Conservation (phyloP, 495 filamentous ascomycete genomes). For the Aspergillus heteromorphus region DNA sequence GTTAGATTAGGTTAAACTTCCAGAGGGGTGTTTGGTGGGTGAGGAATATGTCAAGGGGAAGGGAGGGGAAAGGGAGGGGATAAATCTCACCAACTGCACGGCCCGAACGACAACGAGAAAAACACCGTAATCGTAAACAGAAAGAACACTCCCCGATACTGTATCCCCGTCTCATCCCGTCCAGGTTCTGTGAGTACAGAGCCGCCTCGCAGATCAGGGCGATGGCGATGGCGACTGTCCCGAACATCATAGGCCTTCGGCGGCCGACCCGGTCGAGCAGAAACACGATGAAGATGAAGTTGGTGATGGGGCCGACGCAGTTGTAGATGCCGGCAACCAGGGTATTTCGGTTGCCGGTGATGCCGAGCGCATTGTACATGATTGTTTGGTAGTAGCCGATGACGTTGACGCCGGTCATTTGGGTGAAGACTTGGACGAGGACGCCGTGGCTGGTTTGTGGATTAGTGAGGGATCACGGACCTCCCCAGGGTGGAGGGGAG, state of each 20-base stretch:
- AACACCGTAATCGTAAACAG: slow-evolving; percentile 44
- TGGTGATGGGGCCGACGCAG: slow-evolving; percentile 49
- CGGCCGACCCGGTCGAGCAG: slow-evolving; percentile 36
- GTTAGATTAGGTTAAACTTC: too few species aligned
- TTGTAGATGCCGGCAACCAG: slow-evolving; percentile 59
- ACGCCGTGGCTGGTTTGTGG: slow-evolving; percentile 24
- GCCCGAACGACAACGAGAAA: slow-evolving; percentile 43
- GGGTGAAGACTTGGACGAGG: slow-evolving; percentile 34
- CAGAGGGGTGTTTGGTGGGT: not conserved
- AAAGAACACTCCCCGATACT: slow-evolving; percentile 46
- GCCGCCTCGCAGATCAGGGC: slow-evolving; percentile 40
- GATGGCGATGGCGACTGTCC: slow-evolving; percentile 34
- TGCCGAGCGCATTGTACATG: slow-evolving; percentile 55
- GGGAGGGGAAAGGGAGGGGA: not conserved
- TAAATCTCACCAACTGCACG: slow-evolving; percentile 39
- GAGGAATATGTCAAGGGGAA: not conserved
- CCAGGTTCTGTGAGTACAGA: slow-evolving; percentile 34
- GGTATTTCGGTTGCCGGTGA: slow-evolving; percentile 43
- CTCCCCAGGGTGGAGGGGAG: not conserved
- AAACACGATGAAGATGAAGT: slow-evolving; percentile 43
- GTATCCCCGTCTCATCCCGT: slow-evolving; percentile 27
- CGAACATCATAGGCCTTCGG: slow-evolving; percentile 34
- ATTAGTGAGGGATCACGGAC: too few species aligned
- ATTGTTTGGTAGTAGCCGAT: slow-evolving; percentile 57
- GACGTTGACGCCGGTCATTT: slow-evolving; percentile 52